phyloP scores from a whole-genome alignment of 1,284 basidiomycete species.

The Coniferiporia sulphurascens region DNA sequence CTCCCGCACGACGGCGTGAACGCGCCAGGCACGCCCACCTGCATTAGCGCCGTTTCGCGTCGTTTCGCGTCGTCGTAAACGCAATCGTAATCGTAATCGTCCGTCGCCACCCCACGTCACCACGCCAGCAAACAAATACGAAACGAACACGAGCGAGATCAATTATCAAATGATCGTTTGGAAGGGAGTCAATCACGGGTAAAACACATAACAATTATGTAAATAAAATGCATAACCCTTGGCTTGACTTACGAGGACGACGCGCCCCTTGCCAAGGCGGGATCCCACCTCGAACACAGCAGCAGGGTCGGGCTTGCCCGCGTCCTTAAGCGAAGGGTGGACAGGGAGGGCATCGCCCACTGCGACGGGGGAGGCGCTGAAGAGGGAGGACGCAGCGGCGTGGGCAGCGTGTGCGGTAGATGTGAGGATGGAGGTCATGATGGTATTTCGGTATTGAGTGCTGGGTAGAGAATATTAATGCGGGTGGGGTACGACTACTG shows the following conservation, averaged over 20 bases:
- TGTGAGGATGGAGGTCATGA: constrained; percentile 34
- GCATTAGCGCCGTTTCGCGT: background rate
- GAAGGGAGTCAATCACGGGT: too few species aligned
- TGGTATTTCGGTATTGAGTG: background rate
- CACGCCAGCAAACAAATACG: too few species aligned
- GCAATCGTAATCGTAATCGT: too few species aligned
- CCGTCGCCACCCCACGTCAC: too few species aligned
- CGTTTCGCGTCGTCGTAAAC: too few species aligned
- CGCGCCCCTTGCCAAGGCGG: constrained; percentile 53
- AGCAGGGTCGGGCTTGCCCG: background rate
- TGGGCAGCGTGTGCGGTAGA: constrained; percentile 49
- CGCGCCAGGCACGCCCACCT: constrained; percentile 59
- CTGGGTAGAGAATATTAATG: background rate
- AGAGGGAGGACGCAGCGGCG: constrained; percentile 44
- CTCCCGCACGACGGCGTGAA: constrained; percentile 50
- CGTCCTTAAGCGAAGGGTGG: background rate
- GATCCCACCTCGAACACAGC: constrained; percentile 28
- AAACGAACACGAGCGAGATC: too few species aligned
- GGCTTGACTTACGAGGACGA: constrained; percentile 61
- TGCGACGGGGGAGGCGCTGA: constrained; percentile 44
- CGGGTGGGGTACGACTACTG: background rate
- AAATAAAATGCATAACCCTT: too few species aligned
- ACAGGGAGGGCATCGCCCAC: constrained; percentile 41
- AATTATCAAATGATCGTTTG: too few species aligned
- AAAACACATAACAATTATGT: too few species aligned